Evolutionary conservation across 768 basidiomycete genomes (phyloP), one percentile per base, ranked within the genome.

Genomic region (Leucosporidium scottii): DNA sequence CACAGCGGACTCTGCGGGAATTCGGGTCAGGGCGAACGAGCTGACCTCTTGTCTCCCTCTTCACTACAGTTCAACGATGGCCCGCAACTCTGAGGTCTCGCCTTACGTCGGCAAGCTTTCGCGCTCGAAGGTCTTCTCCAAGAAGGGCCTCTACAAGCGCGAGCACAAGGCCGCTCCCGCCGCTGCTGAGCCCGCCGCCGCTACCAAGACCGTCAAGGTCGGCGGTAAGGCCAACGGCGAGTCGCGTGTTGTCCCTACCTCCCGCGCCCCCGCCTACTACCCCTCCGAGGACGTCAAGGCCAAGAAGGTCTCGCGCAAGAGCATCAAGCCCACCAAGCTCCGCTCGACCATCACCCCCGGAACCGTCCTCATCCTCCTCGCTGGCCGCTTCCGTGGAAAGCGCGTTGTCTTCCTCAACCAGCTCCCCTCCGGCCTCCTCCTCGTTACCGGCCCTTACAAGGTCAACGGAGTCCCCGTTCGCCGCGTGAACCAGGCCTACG

Each of bases 381-480:
- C 96, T 69, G 96, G 96, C 77, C 90, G 93, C 77, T 98, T 91
- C 90, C 84, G 90, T 74, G 94, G 94, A 72, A 98, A 98, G 86
- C 87, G 96, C 64, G 96, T 99, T 73, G 93, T 99, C 66, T 94
- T 91, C 82, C 83, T 99, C 82, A 96, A 96, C 85, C 92, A 93
- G 83, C 82, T 98, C 79, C 84, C 85, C 75, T 77, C 76, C 48
- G 96, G 96, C 63, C 81, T 99, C 77, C 81, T 99, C 76, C 83
- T 99, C 81, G 92, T 99, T 75, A 92, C 93, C 49, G 96, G 96
- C 64, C 96, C 96, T 58, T 97, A 86, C 86, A 94, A 92, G 85
- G 79, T 98, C 79, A 99, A 99, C 81, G 96, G 96, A 79, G 94
- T 99, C 56, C 96, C 96, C 75, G 84, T 99, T 79, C 85, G 93